Evolutionary conservation across 2,329 filamentous ascomycete genomes (phyloP).

Genomic region (Raffaelea albimanens): DNA sequence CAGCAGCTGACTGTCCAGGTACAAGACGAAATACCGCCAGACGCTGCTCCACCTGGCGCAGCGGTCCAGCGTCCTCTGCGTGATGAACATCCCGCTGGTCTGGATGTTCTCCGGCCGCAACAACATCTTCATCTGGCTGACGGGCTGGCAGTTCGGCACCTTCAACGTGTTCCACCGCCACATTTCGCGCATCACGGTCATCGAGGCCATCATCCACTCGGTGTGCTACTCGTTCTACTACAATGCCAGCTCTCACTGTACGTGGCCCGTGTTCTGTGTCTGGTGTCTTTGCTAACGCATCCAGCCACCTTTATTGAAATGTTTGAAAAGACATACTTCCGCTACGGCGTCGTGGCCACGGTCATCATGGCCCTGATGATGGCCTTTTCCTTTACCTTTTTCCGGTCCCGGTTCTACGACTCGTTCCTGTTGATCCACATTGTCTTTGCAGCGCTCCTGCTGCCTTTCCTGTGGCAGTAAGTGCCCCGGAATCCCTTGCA

Average conservation of each 20-base stretch:
- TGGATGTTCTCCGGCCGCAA: constrained; percentile 54
- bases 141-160: constrained; percentile 58
- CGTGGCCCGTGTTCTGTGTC: too few species aligned
- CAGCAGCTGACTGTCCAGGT: too few species aligned
- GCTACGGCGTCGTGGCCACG: constrained; percentile 21
- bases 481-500: not conserved
- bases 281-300: not conserved
- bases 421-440: constrained; percentile 35
- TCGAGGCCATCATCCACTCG: constrained; percentile 50
- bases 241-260: not conserved
- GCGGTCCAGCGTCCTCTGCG: not conserved
- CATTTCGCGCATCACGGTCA: constrained; percentile 50
- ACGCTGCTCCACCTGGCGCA: not conserved
- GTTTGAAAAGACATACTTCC: not conserved
- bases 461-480: constrained; percentile 23
- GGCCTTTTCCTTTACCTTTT: constrained; percentile 37
- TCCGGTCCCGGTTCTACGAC: constrained; percentile 43
- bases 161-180: constrained; percentile 61
- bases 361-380: constrained; percentile 35
- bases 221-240: not conserved
- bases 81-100: constrained; percentile 8
- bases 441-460: constrained; percentile 25
- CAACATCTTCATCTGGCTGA: constrained; percentile 55
- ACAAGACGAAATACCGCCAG: not conserved
- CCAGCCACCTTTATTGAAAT: not conserved